Conservation (phyloP, 2,329 filamentous ascomycete species). For the Verticillium nubilum region DNA sequence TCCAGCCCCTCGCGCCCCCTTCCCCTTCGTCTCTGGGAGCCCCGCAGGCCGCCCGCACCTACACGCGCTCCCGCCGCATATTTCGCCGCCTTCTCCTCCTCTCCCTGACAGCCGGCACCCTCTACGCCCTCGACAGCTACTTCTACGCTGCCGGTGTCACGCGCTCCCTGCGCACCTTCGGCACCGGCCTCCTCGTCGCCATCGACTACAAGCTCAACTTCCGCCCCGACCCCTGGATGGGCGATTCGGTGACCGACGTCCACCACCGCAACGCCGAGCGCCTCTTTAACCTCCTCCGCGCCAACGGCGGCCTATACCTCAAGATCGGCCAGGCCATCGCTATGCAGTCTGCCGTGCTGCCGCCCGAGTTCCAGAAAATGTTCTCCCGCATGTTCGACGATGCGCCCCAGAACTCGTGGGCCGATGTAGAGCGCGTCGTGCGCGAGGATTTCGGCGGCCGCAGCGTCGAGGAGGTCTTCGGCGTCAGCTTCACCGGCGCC, state of each 20-base stretch:
- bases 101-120: conserved; percentile 50
- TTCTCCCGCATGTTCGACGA: conserved; percentile 97
- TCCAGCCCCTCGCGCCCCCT: conserved; percentile 61
- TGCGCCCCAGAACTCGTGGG: conserved; percentile 88
- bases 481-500: conserved; percentile 72
- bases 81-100: conserved; percentile 65
- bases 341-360: conserved; percentile 93
- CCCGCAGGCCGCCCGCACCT: conserved; percentile 65
- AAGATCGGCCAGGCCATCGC: conserved; percentile 98
- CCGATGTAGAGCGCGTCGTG: conserved; percentile 78
- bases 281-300: conserved; percentile 72
- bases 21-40: conserved; percentile 73
- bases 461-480: conserved; percentile 85
- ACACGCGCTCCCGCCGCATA: conserved; percentile 67
- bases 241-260: conserved; percentile 67
- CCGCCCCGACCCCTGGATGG: conserved; percentile 68
- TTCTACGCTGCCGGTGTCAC: conserved; percentile 75
- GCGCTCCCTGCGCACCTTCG: conserved; percentile 78
- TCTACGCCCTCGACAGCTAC: conserved; percentile 66
- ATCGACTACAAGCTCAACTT: conserved; percentile 98
- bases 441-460: conserved; percentile 81
- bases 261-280: conserved; percentile 81
- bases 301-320: conserved; percentile 89
- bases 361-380: conserved; percentile 94
- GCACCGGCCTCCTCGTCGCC: conserved; percentile 71